These are phyloP conservation scores for Solanum acaule DNA, from an alignment of 257 asterid genomes.

Conservation along the genomic window DNA sequence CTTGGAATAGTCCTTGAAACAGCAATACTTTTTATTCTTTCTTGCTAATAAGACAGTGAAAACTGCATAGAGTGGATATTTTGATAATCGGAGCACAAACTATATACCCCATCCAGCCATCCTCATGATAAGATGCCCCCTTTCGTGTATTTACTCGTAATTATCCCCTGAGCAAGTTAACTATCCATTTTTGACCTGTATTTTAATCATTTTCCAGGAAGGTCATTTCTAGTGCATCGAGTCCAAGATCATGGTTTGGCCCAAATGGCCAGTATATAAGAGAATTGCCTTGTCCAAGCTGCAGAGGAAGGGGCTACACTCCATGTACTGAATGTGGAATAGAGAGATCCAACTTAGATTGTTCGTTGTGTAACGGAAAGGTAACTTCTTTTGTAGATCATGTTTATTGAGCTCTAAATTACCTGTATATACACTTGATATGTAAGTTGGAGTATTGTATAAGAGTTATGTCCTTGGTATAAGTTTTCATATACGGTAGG, in stretches of 20 bases:
- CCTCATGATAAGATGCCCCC: not conserved
- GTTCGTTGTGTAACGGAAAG: conserved; percentile 73
- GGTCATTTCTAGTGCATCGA: conserved; percentile 45
- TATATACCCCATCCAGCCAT: not conserved
- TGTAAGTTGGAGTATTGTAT: not conserved
- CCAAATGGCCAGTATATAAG: conserved; percentile 91
- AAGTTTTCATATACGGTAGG: conserved; percentile 28
- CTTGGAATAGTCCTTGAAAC: not conserved
- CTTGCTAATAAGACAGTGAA: not conserved
- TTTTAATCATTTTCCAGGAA: conserved; percentile 25
- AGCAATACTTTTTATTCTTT: not conserved
- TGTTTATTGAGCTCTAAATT: not conserved
- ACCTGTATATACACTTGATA: not conserved
- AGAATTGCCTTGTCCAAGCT: conserved; percentile 91
- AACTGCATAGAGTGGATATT: not conserved
- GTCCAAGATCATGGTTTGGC: conserved; percentile 87
- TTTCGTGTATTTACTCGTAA: not conserved
- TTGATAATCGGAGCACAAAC: not conserved
- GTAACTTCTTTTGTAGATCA: conserved; percentile 13
- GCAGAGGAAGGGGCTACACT: conserved; percentile 94
- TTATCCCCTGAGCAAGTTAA: not conserved
- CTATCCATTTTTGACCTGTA: not conserved
- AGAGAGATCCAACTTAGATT: conserved; percentile 84
- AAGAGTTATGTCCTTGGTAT: not conserved
- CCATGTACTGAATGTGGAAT: conserved; percentile 83